phyloP scores from a whole-genome alignment of 257 asterid species.

The Rhazya stricta region DNA sequence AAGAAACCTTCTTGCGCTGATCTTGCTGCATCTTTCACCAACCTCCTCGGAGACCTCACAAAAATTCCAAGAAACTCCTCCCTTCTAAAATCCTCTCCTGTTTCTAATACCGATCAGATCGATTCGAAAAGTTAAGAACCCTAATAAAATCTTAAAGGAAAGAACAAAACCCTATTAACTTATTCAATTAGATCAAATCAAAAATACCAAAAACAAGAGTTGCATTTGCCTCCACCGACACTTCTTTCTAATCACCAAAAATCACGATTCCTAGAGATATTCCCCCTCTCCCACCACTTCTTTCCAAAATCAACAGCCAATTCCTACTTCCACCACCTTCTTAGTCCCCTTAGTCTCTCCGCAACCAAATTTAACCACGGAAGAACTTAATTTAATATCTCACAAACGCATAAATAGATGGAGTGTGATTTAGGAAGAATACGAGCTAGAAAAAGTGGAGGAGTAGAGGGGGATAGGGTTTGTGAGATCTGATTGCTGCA shows the following conservation, averaged over 20 bases:
- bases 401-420: background rate
- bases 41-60: background rate
- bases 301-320: background rate
- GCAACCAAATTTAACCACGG: background rate
- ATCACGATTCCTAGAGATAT: background rate
- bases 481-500: slow-evolving; percentile 5
- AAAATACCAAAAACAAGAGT: background rate
- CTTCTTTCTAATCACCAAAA: background rate
- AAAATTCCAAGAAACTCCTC: background rate
- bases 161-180: background rate
- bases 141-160: background rate
- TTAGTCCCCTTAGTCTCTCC: background rate
- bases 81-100: background rate
- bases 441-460: background rate
- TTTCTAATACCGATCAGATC: background rate
- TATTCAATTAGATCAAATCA: background rate
- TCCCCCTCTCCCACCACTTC: background rate
- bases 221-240: slow-evolving; percentile 10
- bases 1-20: slow-evolving; percentile 18
- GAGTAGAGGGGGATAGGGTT: background rate
- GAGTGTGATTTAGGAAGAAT: background rate
- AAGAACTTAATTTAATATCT: background rate
- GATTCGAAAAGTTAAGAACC: background rate
- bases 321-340: background rate
- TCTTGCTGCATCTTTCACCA: slow-evolving; percentile 19